Percentiles rank a stretch among this genome's conserved stretches.
phyloP scores from a whole-genome alignment of 768 basidiomycete genomes.

The Russula griseocarnosa region DNA sequence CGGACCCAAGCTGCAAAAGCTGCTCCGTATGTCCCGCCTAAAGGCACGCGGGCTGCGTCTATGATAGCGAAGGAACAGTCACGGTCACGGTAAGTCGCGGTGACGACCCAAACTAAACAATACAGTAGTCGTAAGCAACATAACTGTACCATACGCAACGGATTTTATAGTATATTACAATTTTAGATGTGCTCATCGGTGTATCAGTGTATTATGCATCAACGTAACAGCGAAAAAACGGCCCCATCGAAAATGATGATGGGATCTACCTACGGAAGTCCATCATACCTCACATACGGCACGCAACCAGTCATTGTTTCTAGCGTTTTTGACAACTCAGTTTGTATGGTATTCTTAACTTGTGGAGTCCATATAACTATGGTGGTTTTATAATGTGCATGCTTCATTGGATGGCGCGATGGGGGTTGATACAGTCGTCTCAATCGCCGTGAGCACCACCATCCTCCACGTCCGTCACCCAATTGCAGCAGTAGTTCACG shows the following conservation, averaged over 20 bases:
- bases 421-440: neutral
- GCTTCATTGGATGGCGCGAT: neutral
- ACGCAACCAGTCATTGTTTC: neutral
- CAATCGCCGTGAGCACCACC: no score
- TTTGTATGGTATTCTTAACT: neutral
- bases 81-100: neutral
- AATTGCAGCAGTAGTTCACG: neutral
- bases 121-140: no score
- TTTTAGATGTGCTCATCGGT: no score
- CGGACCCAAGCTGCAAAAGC: constrained; percentile 7
- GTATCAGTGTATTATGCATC: no score
- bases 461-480: no score
- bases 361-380: neutral
- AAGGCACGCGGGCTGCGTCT: constrained; percentile 20
- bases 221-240: no score
- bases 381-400: neutral
- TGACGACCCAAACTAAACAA: neutral
- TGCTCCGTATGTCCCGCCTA: constrained; percentile 9
- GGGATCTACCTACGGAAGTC: no score
- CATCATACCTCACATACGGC: no score
- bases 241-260: no score
- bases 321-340: neutral
- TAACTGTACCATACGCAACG: no score
- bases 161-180: no score
- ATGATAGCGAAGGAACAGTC: constrained; percentile 5